These are phyloP conservation scores for Metschnikowia similis DNA, from an alignment of 805 yeast genomes.

Conservation along the genomic window DNA sequence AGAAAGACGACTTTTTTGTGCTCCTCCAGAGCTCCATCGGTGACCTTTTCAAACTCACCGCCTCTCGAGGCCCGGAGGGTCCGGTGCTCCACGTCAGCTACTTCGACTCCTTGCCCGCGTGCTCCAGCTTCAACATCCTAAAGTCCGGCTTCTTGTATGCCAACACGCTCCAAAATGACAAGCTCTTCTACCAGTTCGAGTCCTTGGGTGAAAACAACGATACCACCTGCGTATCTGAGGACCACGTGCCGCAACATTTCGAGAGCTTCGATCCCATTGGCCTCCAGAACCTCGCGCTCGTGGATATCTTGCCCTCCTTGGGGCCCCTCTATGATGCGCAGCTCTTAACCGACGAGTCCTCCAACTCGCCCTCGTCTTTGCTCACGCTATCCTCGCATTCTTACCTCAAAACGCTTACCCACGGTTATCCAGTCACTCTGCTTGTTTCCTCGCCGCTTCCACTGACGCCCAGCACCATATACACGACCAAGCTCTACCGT, in stretches of 20 bases:
- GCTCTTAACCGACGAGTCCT: slow-evolving; percentile 1
- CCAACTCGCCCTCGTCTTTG: slow-evolving; percentile 6
- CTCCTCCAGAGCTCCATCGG: slow-evolving; percentile 69
- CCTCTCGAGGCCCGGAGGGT: slow-evolving; percentile 46
- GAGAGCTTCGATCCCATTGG: slow-evolving; percentile 26
- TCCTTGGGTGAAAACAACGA: slow-evolving; percentile 58
- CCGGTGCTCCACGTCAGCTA: slow-evolving; percentile 42
- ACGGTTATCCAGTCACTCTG: slow-evolving; percentile 58
- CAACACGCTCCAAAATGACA: slow-evolving; percentile 59
- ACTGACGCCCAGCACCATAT: slow-evolving; percentile 52
- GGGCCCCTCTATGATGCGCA: slow-evolving; percentile 47
- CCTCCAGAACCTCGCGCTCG: slow-evolving; percentile 55
- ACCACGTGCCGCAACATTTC: not conserved
- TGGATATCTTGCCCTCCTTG: slow-evolving; percentile 45
- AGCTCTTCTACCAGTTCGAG: slow-evolving; percentile 72
- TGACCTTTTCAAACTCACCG: slow-evolving; percentile 59
- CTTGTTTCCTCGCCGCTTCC: slow-evolving; percentile 79
- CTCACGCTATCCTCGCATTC: slow-evolving; percentile 39
- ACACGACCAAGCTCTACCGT: slow-evolving; percentile 51
- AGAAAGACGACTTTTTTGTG: slow-evolving; percentile 56
- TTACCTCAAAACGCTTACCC: slow-evolving; percentile 43
- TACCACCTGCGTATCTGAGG: slow-evolving; percentile 10
- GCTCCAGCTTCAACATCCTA: slow-evolving; percentile 54
- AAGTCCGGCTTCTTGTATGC: slow-evolving; percentile 75
- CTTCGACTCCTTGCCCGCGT: slow-evolving; percentile 71